Conservation (phyloP, 2,329 filamentous ascomycete species). For the Curvularia hawaiiensis region DNA sequence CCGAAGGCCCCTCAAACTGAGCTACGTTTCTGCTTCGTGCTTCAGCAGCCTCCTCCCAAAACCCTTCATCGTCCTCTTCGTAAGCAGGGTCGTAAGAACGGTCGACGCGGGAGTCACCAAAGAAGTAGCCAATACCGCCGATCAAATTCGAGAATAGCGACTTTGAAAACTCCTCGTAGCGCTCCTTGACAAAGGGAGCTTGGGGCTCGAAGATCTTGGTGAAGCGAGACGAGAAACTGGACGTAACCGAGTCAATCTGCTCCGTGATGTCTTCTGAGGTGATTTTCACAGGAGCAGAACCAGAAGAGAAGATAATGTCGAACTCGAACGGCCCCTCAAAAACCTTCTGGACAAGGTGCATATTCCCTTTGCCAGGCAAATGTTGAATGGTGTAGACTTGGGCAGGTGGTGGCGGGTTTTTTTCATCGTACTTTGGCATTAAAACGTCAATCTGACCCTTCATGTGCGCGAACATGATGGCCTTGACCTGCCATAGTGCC, state of each 20-base stretch:
- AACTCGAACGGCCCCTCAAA: conserved; percentile 92
- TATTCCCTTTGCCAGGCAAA: conserved; percentile 71
- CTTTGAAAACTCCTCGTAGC: conserved; percentile 80
- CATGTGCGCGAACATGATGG: conserved; percentile 65
- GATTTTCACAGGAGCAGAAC: conserved; percentile 62
- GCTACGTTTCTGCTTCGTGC: conserved; percentile 73
- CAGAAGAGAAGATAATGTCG: conserved; percentile 87
- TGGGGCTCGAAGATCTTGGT: conserved; percentile 72
- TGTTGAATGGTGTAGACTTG: conserved; percentile 83
- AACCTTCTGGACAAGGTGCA: conserved; percentile 88
- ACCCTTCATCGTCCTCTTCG: conserved; percentile 91
- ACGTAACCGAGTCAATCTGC: conserved; percentile 69
- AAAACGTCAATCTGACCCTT: conserved; percentile 67
- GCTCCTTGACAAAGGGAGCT: conserved; percentile 73
- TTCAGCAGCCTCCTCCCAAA: conserved; percentile 89
- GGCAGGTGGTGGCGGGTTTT: conserved; percentile 76
- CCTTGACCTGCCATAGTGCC: conserved; percentile 83
- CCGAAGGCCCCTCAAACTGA: conserved; percentile 77
- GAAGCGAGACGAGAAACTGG: conserved; percentile 77
- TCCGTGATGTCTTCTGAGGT: conserved; percentile 69
- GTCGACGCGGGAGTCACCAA: conserved; percentile 86
- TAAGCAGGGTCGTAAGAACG: conserved; percentile 91
- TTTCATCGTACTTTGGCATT: conserved; percentile 61
- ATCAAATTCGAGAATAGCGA: conserved; percentile 94
- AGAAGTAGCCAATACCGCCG: conserved; percentile 94